Percentiles rank a stretch among this genome's conserved stretches.
phyloP scores from a whole-genome alignment of 306 rosid genomes.

The Neltuma alba region DNA sequence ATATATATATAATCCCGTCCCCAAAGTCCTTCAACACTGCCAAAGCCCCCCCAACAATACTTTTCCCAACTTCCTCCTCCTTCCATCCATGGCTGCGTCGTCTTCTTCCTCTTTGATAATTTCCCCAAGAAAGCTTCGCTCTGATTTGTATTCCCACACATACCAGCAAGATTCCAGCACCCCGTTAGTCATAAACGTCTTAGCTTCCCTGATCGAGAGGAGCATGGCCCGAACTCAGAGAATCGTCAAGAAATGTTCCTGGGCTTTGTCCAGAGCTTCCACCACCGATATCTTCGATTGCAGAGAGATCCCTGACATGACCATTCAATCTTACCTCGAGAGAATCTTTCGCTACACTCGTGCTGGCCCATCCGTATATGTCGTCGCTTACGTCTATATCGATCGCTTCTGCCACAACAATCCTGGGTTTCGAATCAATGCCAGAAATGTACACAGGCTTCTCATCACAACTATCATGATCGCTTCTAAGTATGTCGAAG shows the following conservation, averaged over 20 bases:
- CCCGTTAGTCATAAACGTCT: conserved; percentile 74
- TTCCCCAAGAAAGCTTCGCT: conserved; percentile 86
- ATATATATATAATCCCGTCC: background rate
- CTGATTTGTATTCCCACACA: conserved; percentile 74
- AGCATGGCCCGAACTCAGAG: conserved; percentile 83
- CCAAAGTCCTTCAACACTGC: background rate
- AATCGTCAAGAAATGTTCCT: conserved; percentile 55
- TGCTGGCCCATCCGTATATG: conserved; percentile 80
- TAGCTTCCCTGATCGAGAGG: conserved; percentile 88
- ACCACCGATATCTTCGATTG: conserved; percentile 63
- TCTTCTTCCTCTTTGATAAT: conserved; percentile 47
- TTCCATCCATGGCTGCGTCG: conserved; percentile 45
- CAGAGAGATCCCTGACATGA: conserved; percentile 83
- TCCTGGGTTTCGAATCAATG: conserved; percentile 67
- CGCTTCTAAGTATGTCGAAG: conserved; percentile 90
- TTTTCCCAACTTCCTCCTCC: conserved; percentile 5
- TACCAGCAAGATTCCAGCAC: conserved; percentile 59
- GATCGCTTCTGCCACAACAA: conserved; percentile 82
- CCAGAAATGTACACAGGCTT: conserved; percentile 83
- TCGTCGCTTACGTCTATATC: conserved; percentile 89
- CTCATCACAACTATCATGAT: conserved; percentile 92
- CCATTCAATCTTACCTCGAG: conserved; percentile 74
- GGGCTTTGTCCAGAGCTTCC: conserved; percentile 46
- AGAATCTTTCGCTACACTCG: conserved; percentile 85
- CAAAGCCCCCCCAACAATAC: background rate